Base-by-base conservation (phyloP, 192 early-diverging fungal genomes). In the Podila epigama region DNA sequence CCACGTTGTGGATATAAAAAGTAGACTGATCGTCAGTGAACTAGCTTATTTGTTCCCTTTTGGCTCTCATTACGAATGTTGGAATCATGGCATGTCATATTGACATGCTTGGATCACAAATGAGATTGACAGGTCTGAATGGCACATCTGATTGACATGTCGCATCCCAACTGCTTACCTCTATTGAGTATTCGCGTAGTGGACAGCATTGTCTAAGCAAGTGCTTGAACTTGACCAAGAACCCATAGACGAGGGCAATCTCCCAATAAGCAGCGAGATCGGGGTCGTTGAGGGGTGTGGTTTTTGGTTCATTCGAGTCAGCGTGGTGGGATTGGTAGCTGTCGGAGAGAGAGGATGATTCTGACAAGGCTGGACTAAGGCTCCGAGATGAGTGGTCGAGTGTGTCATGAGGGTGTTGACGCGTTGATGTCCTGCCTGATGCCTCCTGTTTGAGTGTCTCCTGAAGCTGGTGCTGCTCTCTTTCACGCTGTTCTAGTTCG, bases 161-260 rank as follows among this genome's bases (percentile, higher is more conserved):
- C n/a, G n/a, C n/a, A n/a, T n/a, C n/a, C n/a, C n/a, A n/a, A n/a
- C 0, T 15, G 44, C 65, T 60, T 61, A 68, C 73, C 20, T 68
- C 73, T 29, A 77, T 64, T 10, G 73, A 53, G n/a, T 64, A 58
- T 16, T 77, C 73, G 16, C 48, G 65, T 12, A 77, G 61, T 2
- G 66, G 65, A 34, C 73, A 68, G 20, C 35, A 51, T 34, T 68
- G 73, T 48, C 56, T 28, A 27, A 77, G 65, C 56, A 68, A 50
- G 0, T 60, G 18, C 39, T 58, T 58, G 61, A 77, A 77, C 25
- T 64, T 77, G 60, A 59, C 40, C 39, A 77, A 25, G 32, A 77
- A 77, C 1, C 73, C 73, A 37, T 68, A 77, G 36, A 64, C 61
- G 12, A 77, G 5, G 16, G 52, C 52, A 10, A 25, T 27, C 25